Percentiles rank a stretch among this genome's conserved stretches.
phyloP scores from a whole-genome alignment of 805 yeast species.

The Spathaspora arborariae region DNA sequence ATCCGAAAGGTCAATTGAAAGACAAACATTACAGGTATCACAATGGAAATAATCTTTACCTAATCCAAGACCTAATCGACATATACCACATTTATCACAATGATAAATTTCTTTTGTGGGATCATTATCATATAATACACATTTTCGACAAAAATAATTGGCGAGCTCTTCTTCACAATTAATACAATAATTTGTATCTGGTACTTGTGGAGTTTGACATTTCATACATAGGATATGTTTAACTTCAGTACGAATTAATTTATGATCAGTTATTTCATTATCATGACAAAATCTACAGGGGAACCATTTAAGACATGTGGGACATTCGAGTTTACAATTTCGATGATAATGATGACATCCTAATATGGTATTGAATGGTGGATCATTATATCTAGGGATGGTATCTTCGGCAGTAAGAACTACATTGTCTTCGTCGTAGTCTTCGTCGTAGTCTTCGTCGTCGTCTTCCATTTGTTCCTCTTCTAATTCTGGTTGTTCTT shows the following conservation, averaged over 20 bases:
- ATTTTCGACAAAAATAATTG: slow-evolving; percentile 69
- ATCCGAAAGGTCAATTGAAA: slow-evolving; percentile 71
- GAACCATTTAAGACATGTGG: slow-evolving; percentile 69
- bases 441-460: slow-evolving; percentile 17
- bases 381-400: slow-evolving; percentile 45
- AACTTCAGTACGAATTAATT: slow-evolving; percentile 53
- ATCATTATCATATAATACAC: slow-evolving; percentile 83
- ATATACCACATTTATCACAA: slow-evolving; percentile 89
- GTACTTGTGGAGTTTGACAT: slow-evolving; percentile 73
- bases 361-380: slow-evolving; percentile 37
- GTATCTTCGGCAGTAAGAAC: slow-evolving; percentile 46
- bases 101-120: slow-evolving; percentile 78
- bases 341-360: slow-evolving; percentile 87
- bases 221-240: slow-evolving; percentile 75
- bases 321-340: slow-evolving; percentile 80
- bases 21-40: slow-evolving; percentile 82
- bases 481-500: slow-evolving; percentile 8
- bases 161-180: slow-evolving; percentile 68
- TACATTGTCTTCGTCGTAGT: slow-evolving; percentile 38
- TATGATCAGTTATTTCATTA: slow-evolving; percentile 52
- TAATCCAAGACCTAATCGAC: slow-evolving; percentile 83
- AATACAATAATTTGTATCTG: slow-evolving; percentile 61
- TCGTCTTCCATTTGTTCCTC: slow-evolving; percentile 5
- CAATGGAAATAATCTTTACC: slow-evolving; percentile 92
- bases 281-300: slow-evolving; percentile 88